Percentiles rank a stretch among this genome's conserved stretches.
Conservation (phyloP, 805 yeast genomes). For the Wickerhamiella sergipiensis region DNA sequence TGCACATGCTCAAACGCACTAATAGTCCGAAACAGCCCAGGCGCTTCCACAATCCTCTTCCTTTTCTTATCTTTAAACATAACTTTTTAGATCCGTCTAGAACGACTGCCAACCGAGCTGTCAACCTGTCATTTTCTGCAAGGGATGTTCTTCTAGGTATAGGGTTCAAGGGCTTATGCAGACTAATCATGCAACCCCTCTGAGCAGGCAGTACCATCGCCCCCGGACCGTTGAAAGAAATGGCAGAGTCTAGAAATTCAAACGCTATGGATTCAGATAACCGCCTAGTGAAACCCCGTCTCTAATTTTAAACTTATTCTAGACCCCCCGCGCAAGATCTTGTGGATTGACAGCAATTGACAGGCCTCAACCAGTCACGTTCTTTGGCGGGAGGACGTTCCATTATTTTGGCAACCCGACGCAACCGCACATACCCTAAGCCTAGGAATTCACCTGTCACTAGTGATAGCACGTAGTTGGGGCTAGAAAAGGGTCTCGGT, state of each 20-base stretch:
- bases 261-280: no score
- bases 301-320: no score
- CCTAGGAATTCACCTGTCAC: not conserved
- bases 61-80: no score
- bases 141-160: not conserved
- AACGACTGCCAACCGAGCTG: not conserved
- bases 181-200: not conserved
- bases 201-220: not conserved
- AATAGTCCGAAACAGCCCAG: no score
- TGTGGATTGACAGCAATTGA: not conserved
- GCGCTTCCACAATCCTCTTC: no score
- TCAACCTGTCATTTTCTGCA: not conserved
- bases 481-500: not conserved
- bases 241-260: no score
- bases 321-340: not conserved
- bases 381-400: not conserved
- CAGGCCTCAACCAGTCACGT: not conserved
- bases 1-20: no score
- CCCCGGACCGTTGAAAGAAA: no score
- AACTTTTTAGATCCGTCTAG: no score
- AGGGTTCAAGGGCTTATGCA: not conserved
- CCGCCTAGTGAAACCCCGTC: no score
- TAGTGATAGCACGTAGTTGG: not conserved
- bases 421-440: not conserved
- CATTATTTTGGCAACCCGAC: not conserved